Conservation (phyloP, 2,329 filamentous ascomycete genomes). For the Hansfordia pulvinata region DNA sequence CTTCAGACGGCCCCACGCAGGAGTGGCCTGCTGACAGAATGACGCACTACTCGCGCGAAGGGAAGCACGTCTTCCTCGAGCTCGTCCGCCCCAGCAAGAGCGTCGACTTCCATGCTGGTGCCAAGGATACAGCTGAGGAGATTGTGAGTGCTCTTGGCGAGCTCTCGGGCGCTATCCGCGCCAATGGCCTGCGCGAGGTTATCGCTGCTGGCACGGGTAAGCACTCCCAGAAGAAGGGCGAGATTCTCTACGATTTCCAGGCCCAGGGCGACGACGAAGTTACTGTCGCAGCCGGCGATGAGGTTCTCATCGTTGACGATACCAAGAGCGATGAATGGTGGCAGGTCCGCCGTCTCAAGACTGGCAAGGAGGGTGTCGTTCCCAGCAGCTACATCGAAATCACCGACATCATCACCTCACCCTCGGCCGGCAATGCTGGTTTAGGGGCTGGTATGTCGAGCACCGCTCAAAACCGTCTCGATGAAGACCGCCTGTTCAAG, state of each 20-base stretch:
- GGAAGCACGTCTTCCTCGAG: constrained; percentile 95
- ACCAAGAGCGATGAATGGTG: constrained; percentile 95
- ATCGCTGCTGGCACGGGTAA: constrained; percentile 63
- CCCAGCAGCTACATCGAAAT: constrained; percentile 94
- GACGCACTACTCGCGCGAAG: constrained; percentile 95
- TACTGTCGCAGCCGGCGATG: constrained; percentile 77
- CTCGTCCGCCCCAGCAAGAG: constrained; percentile 86
- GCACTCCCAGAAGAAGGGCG: constrained; percentile 62
- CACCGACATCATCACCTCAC: constrained; percentile 48
- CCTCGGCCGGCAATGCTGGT: constrained; percentile 34
- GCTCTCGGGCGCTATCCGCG: constrained; percentile 70
- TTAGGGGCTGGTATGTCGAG: constrained; percentile 47
- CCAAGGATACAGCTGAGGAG: constrained; percentile 91
- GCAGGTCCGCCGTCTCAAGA: constrained; percentile 84
- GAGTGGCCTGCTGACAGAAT: constrained; percentile 93
- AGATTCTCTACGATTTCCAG: constrained; percentile 89
- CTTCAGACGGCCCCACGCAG: constrained; percentile 68
- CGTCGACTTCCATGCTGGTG: constrained; percentile 90
- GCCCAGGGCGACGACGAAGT: constrained; percentile 95
- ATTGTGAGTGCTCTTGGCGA: constrained; percentile 83
- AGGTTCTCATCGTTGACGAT: constrained; percentile 83
- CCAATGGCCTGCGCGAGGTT: constrained; percentile 75
- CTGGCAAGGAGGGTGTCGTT: constrained; percentile 88
- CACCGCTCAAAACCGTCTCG: constrained; percentile 63
- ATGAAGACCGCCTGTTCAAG: constrained; percentile 74